Conservation (phyloP, 31 red algal species). For the Bonnemaisonia californica region DNA sequence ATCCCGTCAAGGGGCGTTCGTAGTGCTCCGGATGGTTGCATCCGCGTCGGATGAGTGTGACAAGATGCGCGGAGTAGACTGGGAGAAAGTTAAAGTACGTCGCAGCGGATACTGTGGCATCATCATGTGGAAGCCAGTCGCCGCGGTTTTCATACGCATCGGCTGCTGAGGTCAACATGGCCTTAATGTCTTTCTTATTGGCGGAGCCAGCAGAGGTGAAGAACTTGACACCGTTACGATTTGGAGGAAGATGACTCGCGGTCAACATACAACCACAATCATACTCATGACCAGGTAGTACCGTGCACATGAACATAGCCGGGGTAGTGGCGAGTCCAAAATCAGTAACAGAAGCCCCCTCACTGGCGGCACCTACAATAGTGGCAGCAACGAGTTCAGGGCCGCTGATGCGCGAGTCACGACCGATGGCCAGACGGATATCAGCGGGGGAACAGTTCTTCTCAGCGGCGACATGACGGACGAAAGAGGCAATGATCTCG, state of each 20-base stretch:
- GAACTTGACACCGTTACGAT: conserved; percentile 90
- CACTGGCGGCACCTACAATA: conserved; percentile 34
- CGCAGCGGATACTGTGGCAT: background rate
- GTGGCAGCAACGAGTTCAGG: conserved; percentile 38
- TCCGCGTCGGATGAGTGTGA: conserved; percentile 45
- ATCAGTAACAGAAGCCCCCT: conserved; percentile 53
- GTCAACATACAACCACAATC: conserved; percentile 86
- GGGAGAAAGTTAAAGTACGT: conserved; percentile 43
- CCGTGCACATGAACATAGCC: conserved; percentile 93
- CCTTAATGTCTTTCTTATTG: conserved; percentile 57
- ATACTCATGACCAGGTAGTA: conserved; percentile 42
- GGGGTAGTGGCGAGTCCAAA: conserved; percentile 81
- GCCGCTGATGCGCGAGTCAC: conserved; percentile 82
- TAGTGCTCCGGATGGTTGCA: conserved; percentile 47
- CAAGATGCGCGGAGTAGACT: conserved; percentile 66
- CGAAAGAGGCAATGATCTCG: conserved; percentile 73
- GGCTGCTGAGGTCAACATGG: conserved; percentile 40
- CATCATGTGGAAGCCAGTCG: background rate
- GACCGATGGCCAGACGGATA: conserved; percentile 67
- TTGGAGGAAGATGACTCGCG: conserved; percentile 80
- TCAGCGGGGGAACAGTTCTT: background rate
- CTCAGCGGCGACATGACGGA: conserved; percentile 21
- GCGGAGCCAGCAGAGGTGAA: conserved; percentile 71
- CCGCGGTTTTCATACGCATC: conserved; percentile 31
- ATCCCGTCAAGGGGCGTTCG: conserved; percentile 57